These are phyloP conservation scores for Yamadazyma epiphylla DNA, from an alignment of 1,139 yeast genomes.

Conservation along the genomic window DNA sequence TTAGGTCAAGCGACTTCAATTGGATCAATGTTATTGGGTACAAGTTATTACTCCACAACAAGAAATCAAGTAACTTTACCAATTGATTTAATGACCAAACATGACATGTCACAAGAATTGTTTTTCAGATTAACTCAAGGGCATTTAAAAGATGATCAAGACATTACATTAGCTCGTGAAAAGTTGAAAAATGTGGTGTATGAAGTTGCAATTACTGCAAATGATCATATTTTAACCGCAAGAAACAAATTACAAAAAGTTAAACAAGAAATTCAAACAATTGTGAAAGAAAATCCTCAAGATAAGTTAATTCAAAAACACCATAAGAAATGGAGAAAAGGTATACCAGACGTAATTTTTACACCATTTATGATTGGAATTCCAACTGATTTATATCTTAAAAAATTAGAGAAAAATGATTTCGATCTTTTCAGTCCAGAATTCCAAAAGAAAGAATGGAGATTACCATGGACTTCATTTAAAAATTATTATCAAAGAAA, in stretches of 20 bases:
- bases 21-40: conserved; percentile 61
- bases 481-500: conserved; percentile 44
- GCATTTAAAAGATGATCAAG: conserved; percentile 27
- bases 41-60: conserved; percentile 52
- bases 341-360: conserved; percentile 62
- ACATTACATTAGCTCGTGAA: conserved; percentile 18
- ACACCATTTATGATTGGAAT: conserved; percentile 66
- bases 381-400: conserved; percentile 63
- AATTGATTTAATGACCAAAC: conserved; percentile 51
- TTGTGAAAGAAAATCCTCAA: conserved; percentile 20
- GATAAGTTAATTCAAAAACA: conserved; percentile 30
- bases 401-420: conserved; percentile 56
- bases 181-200: conserved; percentile 58
- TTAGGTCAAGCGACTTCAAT: conserved; percentile 80
- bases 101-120: conserved; percentile 62
- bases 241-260: conserved; percentile 45
- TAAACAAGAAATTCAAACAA: conserved; percentile 26
- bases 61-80: conserved; percentile 61
- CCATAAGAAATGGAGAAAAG: conserved; percentile 37
- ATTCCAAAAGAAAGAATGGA: conserved; percentile 62
- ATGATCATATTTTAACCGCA: conserved; percentile 76
- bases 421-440: conserved; percentile 56
- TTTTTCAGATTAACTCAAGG: conserved; percentile 51
- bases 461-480: conserved; percentile 66
- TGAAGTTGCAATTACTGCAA: conserved; percentile 71